phyloP scores from a whole-genome alignment of 1,139 yeast genomes.

The Magnusiomyces sp. region DNA sequence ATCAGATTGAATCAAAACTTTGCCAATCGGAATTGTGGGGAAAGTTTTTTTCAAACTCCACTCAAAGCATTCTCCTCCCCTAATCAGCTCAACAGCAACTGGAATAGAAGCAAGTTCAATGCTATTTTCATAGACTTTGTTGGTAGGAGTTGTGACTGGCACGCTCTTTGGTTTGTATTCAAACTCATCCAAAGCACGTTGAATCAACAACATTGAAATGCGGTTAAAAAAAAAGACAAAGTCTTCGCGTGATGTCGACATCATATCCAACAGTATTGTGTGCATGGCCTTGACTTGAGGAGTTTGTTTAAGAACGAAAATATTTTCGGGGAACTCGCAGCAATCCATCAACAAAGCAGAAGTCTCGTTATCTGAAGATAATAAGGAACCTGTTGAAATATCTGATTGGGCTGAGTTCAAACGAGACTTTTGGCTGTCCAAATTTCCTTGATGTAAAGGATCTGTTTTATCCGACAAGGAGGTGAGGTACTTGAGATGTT shows the following conservation, averaged over 20 bases:
- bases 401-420: too few relatives aligned
- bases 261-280: slow-evolving; percentile 31
- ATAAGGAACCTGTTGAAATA: too few relatives aligned
- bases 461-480: slow-evolving; percentile 37
- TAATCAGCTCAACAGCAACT: slow-evolving; percentile 67
- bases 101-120: neutral
- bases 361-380: too few relatives aligned
- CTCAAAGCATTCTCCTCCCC: slow-evolving; percentile 93
- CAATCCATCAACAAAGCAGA: slow-evolving; percentile 4
- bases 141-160: slow-evolving; percentile 42
- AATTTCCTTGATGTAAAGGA: neutral
- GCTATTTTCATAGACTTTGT: slow-evolving; percentile 21
- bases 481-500: slow-evolving; percentile 55
- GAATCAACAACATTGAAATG: slow-evolving; percentile 60
- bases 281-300: slow-evolving; percentile 68
- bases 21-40: slow-evolving; percentile 71
- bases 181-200: slow-evolving; percentile 51
- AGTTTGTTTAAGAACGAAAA: slow-evolving; percentile 41
- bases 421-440: too few relatives aligned
- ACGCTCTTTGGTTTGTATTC: slow-evolving; percentile 16
- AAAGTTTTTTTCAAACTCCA: slow-evolving; percentile 63
- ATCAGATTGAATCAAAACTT: slow-evolving; percentile 79
- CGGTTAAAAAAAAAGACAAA: slow-evolving; percentile 83
- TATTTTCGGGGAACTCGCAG: slow-evolving; percentile 9
- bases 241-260: slow-evolving; percentile 49